Evolutionary conservation across 2,329 filamentous ascomycete species (phyloP), one percentile per base, ranked within the genome.

Genomic region (Aspergillus sp.): DNA sequence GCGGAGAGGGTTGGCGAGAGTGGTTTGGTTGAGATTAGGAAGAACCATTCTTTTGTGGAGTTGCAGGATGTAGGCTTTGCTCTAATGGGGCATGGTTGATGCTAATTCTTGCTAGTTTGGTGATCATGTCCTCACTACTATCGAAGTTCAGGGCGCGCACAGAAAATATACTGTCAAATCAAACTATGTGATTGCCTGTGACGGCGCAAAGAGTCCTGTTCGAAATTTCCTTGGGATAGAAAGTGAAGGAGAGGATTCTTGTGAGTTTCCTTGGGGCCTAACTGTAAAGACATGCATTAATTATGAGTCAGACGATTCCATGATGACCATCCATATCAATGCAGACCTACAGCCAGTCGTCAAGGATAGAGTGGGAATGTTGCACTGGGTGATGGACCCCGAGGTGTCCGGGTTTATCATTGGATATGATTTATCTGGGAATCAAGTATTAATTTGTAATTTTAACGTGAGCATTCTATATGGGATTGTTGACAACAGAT

Each of bases 261-360:
- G 70, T 68, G 52, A 59, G 64, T 56, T 17, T 27, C 13, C 12
- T 43, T 22, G 3, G 30, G 10, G 9, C 5, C 17, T 30, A 19
- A 22, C 4, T 12, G 47, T 33, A 32, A 23, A 41, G 22, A 50
- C 44, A 52, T 44, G 52, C 27, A 13, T 22, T 37, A 13, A n/a
- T 5, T 6, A 10, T 20, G 25, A 30, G 12, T 7, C 27, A 70
- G 68, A 69, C 33, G 69, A 72, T 47, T 72, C 69, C 0, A 73
- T 73, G 71, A 73, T 74, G 71, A 74, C 71, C 0, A 73, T 74
- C 12, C 70, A 74, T 38, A 67, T 74, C 51, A 71, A 71, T 37
- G 68, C 70, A 0, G 59, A 74, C 41, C 57, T 74, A 2, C 61
- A 67, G 0, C 63, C 68, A 1, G 56, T 74, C 0, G 55, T 74